These are phyloP conservation scores for Brettanomyces anomalus DNA, from an alignment of 805 yeast species.

Conservation along the genomic window DNA sequence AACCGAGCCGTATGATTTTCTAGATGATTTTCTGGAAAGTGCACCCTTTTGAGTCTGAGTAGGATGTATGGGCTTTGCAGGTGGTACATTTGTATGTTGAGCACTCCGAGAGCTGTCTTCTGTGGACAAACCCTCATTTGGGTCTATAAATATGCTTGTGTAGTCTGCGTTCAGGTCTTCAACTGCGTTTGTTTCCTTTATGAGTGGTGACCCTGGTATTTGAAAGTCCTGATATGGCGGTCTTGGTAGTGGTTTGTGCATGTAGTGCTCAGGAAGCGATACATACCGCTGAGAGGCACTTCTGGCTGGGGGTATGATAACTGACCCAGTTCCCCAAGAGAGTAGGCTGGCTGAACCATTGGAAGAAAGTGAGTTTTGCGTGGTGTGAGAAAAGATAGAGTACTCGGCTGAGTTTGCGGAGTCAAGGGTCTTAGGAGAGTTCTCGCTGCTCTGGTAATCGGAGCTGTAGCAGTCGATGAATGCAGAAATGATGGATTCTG, in stretches of 20 bases:
- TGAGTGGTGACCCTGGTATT: constrained; percentile 1
- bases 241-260: not conserved
- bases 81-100: too few relatives aligned
- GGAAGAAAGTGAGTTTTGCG: not conserved
- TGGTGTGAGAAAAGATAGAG: not conserved
- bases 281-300: not conserved
- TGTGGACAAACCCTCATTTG: too few relatives aligned
- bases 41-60: too few relatives aligned
- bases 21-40: too few relatives aligned
- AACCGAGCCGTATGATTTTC: not conserved
- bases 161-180: too few relatives aligned
- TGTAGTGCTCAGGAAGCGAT: not conserved
- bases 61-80: too few relatives aligned
- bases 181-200: constrained; percentile 3
- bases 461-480: not conserved
- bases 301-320: not conserved
- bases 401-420: too few relatives aligned
- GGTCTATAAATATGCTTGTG: too few relatives aligned
- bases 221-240: not conserved
- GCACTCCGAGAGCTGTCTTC: too few relatives aligned
- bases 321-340: not conserved
- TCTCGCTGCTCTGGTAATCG: too few relatives aligned
- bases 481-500: constrained; percentile 1
- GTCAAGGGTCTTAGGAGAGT: too few relatives aligned
- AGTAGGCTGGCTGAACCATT: not conserved